Base-by-base conservation (phyloP, 768 basidiomycete species). In the Leucosporidium creatinivorum region DNA sequence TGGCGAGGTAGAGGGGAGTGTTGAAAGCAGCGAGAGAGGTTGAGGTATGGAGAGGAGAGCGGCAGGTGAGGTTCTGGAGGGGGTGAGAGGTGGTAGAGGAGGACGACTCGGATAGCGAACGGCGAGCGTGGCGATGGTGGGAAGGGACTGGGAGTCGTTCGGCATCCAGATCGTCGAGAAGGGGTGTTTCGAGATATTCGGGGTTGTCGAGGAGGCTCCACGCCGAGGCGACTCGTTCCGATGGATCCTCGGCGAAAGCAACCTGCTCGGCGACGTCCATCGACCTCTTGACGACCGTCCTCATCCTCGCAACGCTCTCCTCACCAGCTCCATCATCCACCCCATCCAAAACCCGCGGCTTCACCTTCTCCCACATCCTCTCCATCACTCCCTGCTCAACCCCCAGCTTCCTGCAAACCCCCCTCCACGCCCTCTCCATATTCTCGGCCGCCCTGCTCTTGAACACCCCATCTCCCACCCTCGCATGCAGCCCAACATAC, bases 381-480 rank as follows among this genome's bases (percentile, higher is more conserved):
- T 60, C 61, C 4, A 51, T 26, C 28, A 52, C 64, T 6, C 10
- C 63, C 8, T 19, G 25, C 15, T 51, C 28, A 17, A 63, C 62
- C n/a, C 65, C 61, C 50, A 68, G 17, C 44, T 9, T 2, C 21
- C 18, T 31, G 1, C 54, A 61, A 12, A 66, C 23, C 21, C 9
- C 13, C 55, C 80, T 81, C 82, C 83, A 84, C 84, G 84, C 73
- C 6, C 70, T 59, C 52, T 83, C 80, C 33, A 82, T 77, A 44
- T 82, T 87, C 28, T 57, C 62, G n/a, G 74, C 72, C 8, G 80
- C 79, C 9, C 80, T 77, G 10, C 66, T 69, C 66, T 76, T 76
- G 75, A 89, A 91, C 1, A 76, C 72, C 1, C 87, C 86, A 69
- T 89, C 88, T 7, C 85, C 85, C 4, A 88, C 73, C 10, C 89